Evolutionary conservation across 192 early-diverging fungal genomes (phyloP).

Genomic region (Geranomyces variabilis): DNA sequence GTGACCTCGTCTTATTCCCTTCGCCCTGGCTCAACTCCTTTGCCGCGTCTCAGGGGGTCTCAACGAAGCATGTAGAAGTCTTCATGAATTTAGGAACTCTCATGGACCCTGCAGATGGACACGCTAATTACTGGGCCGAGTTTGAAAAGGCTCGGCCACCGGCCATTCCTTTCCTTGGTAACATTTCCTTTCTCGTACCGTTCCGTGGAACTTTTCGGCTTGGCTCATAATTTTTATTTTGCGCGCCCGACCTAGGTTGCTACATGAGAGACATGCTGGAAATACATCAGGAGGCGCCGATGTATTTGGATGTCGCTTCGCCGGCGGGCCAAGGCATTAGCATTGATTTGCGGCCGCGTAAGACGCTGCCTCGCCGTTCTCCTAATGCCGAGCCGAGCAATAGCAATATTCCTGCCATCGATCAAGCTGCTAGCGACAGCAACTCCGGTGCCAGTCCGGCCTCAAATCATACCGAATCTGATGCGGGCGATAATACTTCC

Average conservation of each 20-base stretch:
- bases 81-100: conserved; percentile 44
- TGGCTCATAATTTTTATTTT: neutral
- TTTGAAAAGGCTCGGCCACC: conserved; percentile 45
- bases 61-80: conserved; percentile 48
- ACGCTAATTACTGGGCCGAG: conserved; percentile 49
- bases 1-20: neutral
- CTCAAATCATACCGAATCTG: too few relatives aligned
- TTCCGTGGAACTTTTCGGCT: neutral
- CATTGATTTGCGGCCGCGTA: conserved; percentile 19
- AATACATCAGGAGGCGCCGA: conserved; percentile 48
- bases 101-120: conserved; percentile 48
- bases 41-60: conserved; percentile 29
- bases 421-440: too few relatives aligned
- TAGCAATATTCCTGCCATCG: neutral
- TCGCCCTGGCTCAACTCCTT: too few relatives aligned
- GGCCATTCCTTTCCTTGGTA: conserved; percentile 57
- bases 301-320: conserved; percentile 28
- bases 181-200: neutral
- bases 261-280: conserved; percentile 58
- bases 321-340: neutral
- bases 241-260: conserved; percentile 31
- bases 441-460: neutral
- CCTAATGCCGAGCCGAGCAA: neutral
- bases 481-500: too few relatives aligned
- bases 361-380: neutral